These are phyloP conservation scores for Adansonia digitata DNA, from an alignment of 345 rosid genomes.

Conservation along the genomic window DNA sequence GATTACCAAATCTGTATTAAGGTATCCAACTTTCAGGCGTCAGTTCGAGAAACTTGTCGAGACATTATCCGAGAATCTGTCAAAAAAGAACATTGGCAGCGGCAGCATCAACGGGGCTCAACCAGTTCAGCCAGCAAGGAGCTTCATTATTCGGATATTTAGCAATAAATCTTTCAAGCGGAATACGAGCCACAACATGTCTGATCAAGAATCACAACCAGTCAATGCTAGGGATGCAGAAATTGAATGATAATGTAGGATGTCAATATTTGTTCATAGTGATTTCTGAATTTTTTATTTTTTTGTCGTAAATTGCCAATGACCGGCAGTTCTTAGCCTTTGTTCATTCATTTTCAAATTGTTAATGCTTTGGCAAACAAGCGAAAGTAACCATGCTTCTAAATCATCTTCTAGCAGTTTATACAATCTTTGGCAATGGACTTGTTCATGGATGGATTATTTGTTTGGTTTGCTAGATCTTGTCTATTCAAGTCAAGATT, in stretches of 20 bases:
- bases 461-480: too few relatives aligned
- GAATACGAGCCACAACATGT: conserved; percentile 42
- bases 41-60: conserved; percentile 51
- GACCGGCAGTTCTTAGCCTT: background rate
- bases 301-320: background rate
- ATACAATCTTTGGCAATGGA: too few relatives aligned
- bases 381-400: background rate
- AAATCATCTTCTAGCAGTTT: too few relatives aligned
- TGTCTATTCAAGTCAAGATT: too few relatives aligned
- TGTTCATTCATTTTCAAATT: background rate
- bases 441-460: too few relatives aligned
- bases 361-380: background rate
- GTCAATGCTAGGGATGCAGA: conserved; percentile 32
- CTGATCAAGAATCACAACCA: conserved; percentile 45
- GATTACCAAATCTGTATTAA: conserved; percentile 68
- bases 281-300: background rate
- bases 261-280: background rate
- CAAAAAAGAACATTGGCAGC: conserved; percentile 30
- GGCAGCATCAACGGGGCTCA: conserved; percentile 15
- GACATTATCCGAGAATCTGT: conserved; percentile 53
- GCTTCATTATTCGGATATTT: conserved; percentile 46
- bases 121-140: conserved; percentile 44
- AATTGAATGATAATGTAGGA: conserved; percentile 26
- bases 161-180: conserved; percentile 56
- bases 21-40: conserved; percentile 78